Evolutionary conservation across 148 eudicot genomes (phyloP).

Genomic region (Cornus suecica): DNA sequence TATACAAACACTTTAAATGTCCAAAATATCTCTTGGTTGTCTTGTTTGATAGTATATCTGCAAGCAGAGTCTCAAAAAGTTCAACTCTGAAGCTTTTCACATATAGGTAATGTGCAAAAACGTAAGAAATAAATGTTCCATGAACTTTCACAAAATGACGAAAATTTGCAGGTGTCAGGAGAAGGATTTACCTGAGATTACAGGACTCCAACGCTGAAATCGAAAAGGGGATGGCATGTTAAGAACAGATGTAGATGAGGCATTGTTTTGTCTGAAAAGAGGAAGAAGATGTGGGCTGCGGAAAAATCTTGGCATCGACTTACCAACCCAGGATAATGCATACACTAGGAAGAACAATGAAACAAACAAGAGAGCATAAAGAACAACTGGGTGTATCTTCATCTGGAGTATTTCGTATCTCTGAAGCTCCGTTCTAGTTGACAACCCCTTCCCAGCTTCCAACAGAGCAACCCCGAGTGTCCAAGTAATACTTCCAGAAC

Average conservation of each 20-base stretch:
- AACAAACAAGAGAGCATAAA: slow-evolving; percentile 53
- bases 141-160: neutral
- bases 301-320: slow-evolving; percentile 54
- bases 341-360: slow-evolving; percentile 52
- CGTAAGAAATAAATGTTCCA: neutral
- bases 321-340: slow-evolving; percentile 58
- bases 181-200: slow-evolving; percentile 59
- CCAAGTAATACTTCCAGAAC: slow-evolving; percentile 98
- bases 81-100: neutral
- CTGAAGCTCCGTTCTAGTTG: slow-evolving; percentile 39
- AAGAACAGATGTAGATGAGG: slow-evolving; percentile 50
- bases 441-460: slow-evolving; percentile 87
- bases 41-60: too few species aligned
- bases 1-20: neutral
- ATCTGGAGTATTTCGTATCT: slow-evolving; percentile 51
- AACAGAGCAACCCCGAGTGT: slow-evolving; percentile 91
- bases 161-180: neutral
- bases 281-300: slow-evolving; percentile 68
- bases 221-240: slow-evolving; percentile 66
- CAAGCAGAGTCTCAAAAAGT: too few species aligned
- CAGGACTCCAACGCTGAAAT: slow-evolving; percentile 73
- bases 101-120: neutral
- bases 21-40: neutral
- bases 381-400: slow-evolving; percentile 65
- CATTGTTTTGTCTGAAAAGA: slow-evolving; percentile 60